These are phyloP conservation scores for Globisporangium alternatum DNA, from an alignment of 352 stramenopile genomes.

Conservation along the genomic window DNA sequence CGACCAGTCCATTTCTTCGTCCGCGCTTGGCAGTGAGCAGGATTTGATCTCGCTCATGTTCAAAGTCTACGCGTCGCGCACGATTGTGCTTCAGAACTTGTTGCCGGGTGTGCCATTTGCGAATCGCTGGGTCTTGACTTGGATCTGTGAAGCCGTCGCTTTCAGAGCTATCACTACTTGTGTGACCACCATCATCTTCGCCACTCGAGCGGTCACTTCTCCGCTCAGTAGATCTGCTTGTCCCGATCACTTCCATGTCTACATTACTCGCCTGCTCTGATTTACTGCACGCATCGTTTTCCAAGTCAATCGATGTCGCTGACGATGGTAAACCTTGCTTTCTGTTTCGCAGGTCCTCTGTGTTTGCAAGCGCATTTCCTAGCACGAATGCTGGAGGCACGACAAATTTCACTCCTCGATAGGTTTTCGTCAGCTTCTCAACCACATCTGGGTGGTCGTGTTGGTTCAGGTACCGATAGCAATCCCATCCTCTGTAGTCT, in stretches of 20 bases:
- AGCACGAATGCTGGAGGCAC: constrained; percentile 15
- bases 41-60: constrained; percentile 42
- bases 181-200: background rate
- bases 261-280: constrained; percentile 1
- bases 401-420: constrained; percentile 7
- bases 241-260: background rate
- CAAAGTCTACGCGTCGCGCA: constrained; percentile 26
- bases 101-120: constrained; percentile 39
- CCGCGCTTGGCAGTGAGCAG: constrained; percentile 31
- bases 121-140: constrained; percentile 17
- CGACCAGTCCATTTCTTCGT: constrained; percentile 55
- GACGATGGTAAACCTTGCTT: background rate
- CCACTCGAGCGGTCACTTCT: background rate
- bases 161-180: background rate
- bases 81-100: constrained; percentile 30
- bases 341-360: background rate
- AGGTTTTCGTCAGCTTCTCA: constrained; percentile 23
- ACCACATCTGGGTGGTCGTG: constrained; percentile 47
- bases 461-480: constrained; percentile 36
- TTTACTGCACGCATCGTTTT: background rate
- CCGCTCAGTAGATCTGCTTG: background rate
- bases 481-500: constrained; percentile 45
- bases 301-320: background rate
- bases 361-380: background rate
- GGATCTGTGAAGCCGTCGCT: constrained; percentile 11